These are phyloP conservation scores for Saccharomycopsis javanensis DNA, from an alignment of 805 yeast genomes.

Conservation along the genomic window DNA sequence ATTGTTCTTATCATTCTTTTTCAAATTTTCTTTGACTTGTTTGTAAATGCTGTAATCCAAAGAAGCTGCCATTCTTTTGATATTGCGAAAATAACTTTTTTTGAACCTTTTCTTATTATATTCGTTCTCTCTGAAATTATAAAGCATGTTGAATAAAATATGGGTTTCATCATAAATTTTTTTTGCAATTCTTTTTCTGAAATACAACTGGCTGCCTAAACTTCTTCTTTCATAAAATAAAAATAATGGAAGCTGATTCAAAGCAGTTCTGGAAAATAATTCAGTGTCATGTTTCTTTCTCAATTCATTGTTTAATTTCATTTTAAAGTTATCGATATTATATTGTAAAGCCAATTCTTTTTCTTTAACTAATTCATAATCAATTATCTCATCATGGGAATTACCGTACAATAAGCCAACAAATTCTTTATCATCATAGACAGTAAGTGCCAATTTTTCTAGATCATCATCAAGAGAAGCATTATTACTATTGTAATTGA, in stretches of 20 bases:
- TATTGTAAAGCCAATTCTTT: constrained; percentile 13
- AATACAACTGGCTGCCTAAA: constrained; percentile 2
- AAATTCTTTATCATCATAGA: background rate
- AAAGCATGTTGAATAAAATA: constrained; percentile 11
- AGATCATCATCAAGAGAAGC: background rate
- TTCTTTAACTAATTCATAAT: constrained; percentile 8
- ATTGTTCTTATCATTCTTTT: background rate
- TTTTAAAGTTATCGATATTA: constrained; percentile 10
- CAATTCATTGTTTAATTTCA: constrained; percentile 13
- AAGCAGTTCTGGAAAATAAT: constrained; percentile 10
- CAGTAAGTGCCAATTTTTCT: background rate
- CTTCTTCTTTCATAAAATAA: constrained; percentile 14
- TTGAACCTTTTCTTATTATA: constrained; percentile 13
- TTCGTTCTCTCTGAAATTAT: constrained; percentile 9
- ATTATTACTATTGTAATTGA: constrained; percentile 4
- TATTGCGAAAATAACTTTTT: constrained; percentile 9
- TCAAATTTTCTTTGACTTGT: constrained; percentile 5
- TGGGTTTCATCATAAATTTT: constrained; percentile 11
- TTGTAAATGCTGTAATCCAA: constrained; percentile 20
- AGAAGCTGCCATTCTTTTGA: constrained; percentile 3
- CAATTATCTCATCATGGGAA: background rate
- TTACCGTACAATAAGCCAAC: background rate
- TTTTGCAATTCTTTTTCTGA: constrained; percentile 7
- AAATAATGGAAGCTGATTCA: constrained; percentile 12
- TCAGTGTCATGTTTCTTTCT: constrained; percentile 13